phyloP scores from a whole-genome alignment of 2,329 filamentous ascomycete genomes.

The Curvularia spicifera region DNA sequence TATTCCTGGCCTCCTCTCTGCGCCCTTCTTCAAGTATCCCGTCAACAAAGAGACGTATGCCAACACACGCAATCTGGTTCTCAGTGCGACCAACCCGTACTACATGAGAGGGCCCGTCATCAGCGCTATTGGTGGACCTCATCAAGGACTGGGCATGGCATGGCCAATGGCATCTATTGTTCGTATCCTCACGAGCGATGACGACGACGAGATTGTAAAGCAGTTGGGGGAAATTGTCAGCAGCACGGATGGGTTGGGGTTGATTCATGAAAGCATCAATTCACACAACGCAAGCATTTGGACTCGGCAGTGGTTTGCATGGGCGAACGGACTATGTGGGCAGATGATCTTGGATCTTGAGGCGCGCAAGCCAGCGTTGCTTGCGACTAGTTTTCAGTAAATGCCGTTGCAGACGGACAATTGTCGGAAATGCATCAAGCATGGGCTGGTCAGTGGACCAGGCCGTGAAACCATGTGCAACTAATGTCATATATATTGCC shows the following conservation, averaged over 20 bases:
- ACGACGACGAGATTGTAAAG: conserved; percentile 55
- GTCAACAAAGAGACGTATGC: conserved; percentile 53
- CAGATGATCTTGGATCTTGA: conserved; percentile 58
- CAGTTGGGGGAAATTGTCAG: conserved; percentile 55
- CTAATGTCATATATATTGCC: conserved; percentile 5
- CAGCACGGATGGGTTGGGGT: conserved; percentile 56
- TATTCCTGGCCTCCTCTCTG: conserved; percentile 69
- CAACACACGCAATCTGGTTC: conserved; percentile 55
- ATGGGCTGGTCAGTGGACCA: conserved; percentile 5
- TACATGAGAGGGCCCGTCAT: conserved; percentile 59
- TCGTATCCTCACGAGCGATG: conserved; percentile 57
- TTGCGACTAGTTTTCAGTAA: conserved; percentile 54
- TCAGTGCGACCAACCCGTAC: conserved; percentile 57
- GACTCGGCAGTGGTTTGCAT: conserved; percentile 60
- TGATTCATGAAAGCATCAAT: conserved; percentile 61
- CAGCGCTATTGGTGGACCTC: conserved; percentile 57
- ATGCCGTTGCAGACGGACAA: conserved; percentile 3
- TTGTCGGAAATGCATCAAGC: conserved; percentile 5
- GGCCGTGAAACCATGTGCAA: conserved; percentile 7
- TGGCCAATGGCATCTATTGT: conserved; percentile 62
- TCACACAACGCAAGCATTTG: conserved; percentile 55
- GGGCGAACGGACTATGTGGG: conserved; percentile 61
- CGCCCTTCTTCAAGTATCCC: conserved; percentile 68
- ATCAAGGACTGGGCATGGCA: conserved; percentile 54
- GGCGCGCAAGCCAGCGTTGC: conserved; percentile 52